Evolutionary conservation across 2,329 filamentous ascomycete genomes (phyloP).

Genomic region (Triangularia verruculosa): DNA sequence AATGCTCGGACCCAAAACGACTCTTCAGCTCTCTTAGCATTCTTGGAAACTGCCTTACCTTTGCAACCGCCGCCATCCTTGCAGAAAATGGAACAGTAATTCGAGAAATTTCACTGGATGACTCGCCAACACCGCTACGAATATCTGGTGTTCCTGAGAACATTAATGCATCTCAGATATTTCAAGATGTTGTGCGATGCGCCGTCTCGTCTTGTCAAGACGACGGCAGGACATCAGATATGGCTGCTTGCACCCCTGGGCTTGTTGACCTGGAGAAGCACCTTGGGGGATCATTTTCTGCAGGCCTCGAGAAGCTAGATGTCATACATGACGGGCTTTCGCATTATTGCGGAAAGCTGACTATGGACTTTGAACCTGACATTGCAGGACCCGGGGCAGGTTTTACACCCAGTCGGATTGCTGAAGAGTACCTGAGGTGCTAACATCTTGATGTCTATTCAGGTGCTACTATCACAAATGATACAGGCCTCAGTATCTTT

Average conservation of each 20-base stretch:
- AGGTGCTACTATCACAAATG: constrained; percentile 3
- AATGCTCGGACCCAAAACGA: neutral
- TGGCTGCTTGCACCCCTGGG: neutral
- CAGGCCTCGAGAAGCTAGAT: neutral
- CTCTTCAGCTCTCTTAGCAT: neutral
- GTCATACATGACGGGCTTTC: neutral
- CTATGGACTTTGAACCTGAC: neutral
- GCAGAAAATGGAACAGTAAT: neutral
- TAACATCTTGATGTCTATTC: neutral
- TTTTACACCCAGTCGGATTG: neutral
- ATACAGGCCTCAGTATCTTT: neutral
- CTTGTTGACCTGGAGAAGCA: neutral
- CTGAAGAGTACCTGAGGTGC: neutral
- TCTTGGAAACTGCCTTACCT: neutral
- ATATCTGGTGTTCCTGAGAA: neutral
- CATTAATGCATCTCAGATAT: neutral
- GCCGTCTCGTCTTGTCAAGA: constrained; percentile 1
- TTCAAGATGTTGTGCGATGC: neutral
- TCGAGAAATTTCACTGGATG: neutral
- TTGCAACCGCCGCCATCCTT: neutral
- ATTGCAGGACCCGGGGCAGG: constrained; percentile 4
- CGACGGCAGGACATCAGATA: neutral
- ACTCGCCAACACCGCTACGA: neutral
- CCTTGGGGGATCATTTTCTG: neutral
- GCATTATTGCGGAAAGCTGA: neutral